phyloP scores from a whole-genome alignment of 78 protist species.

The Dictyostelium discoideum region DNA sequence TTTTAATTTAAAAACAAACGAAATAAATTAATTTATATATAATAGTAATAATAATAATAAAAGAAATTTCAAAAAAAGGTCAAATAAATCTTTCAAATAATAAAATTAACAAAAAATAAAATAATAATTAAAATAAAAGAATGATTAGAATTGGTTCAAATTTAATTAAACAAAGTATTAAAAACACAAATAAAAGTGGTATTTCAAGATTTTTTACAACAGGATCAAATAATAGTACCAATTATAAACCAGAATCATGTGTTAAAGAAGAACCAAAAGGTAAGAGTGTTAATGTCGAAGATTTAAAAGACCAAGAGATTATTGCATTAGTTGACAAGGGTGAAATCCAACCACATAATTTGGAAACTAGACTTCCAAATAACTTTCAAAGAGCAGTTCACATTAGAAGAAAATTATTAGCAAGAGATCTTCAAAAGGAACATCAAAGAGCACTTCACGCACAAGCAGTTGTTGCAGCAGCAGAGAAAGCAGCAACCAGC shows the following conservation, averaged over 20 bases:
- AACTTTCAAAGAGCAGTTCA: conserved; percentile 71
- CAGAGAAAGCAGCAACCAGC: conserved; percentile 69
- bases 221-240: neutral
- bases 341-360: conserved; percentile 78
- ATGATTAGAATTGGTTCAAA: conserved; percentile 15
- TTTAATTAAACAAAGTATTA: neutral
- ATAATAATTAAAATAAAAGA: neutral
- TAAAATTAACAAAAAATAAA: neutral
- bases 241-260: conserved; percentile 71
- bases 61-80: neutral
- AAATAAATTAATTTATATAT: conserved; percentile 3
- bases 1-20: neutral
- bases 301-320: conserved; percentile 41
- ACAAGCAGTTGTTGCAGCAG: conserved; percentile 71
- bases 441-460: conserved; percentile 67
- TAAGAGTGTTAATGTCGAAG: conserved; percentile 24
- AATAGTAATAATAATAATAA: neutral
- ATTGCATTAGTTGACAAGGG: conserved; percentile 72
- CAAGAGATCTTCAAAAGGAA: conserved; percentile 53
- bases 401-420: conserved; percentile 68
- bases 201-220: conserved; percentile 11
- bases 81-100: neutral
- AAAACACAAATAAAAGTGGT: neutral
- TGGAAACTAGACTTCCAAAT: conserved; percentile 36
- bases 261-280: conserved; percentile 52